Base-by-base conservation (phyloP, 345 rosid genomes). In the Viola odorata region DNA sequence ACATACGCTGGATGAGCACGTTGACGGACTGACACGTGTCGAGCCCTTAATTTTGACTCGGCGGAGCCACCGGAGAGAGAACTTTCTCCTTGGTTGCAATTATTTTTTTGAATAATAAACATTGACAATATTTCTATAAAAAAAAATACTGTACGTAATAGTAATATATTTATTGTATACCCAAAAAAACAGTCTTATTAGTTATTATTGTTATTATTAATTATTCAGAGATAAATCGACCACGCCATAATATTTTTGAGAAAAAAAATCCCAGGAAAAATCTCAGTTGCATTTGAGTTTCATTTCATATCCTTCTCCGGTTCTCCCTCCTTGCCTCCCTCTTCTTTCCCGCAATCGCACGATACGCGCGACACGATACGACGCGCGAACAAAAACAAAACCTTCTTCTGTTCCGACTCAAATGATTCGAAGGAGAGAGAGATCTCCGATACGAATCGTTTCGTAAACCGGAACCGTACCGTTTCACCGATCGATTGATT, bases 211-310 rank as follows among this genome's bases (percentile, higher is more conserved):
- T 44, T 44, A 5, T 42, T 6, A 44, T 6, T 44, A 44, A 44
- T 44, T 44, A 44, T 7, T 44, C 47, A 11, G 47, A 7, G 7
- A 44, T 44, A 7, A 44, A 44, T 7, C 12, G 7, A 23, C 32
- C 32, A 23, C 32, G 32, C 32, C 32, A 23, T 0, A 23, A 23
- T 23, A 23, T 23, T 23, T 23, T 23, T 23, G 32, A 2, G 32
- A 23, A 23, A 23, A 23, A 23, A 23, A 23, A 23, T 23, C 32
- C 32, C 32, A 23, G 32, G 2, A 23, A 37, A 5, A 47, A 67
- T 82, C 74, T 67, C 77, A 76, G 71, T 61, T 73, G 78, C 73
- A 79, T 76, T 72, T 79, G 71, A 64, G 49, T 78, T 74, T 72
- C 78, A 78, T 78, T 76, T 77, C 53, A 50, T 37, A 54, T 58